These are phyloP conservation scores for Salix arbutifolia DNA, from an alignment of 345 rosid species.

Conservation along the genomic window DNA sequence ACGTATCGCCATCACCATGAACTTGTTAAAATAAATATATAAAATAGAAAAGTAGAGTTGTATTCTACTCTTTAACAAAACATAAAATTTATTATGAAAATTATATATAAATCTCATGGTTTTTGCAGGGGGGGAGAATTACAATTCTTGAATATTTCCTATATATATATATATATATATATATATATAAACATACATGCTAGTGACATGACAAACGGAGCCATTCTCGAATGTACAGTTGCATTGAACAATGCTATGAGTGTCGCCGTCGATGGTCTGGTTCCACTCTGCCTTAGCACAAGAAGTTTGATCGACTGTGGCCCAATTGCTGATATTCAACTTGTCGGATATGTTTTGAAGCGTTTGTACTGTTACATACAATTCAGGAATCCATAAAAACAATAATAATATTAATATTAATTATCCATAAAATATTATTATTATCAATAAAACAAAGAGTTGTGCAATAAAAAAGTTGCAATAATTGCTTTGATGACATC, in stretches of 20 bases:
- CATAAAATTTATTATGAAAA: too few relatives aligned
- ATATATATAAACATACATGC: slow-evolving; percentile 35
- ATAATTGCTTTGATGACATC: too few relatives aligned
- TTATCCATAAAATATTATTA: too few relatives aligned
- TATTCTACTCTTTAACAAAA: too few relatives aligned
- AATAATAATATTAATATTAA: too few relatives aligned
- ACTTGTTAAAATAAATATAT: too few relatives aligned
- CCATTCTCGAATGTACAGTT: slow-evolving; percentile 34
- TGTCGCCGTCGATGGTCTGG: not conserved
- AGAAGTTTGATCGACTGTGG: slow-evolving; percentile 25
- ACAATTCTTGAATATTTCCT: too few relatives aligned
- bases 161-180: not conserved
- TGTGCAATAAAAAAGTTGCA: too few relatives aligned
- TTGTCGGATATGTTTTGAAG: slow-evolving; percentile 42
- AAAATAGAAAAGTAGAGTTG: too few relatives aligned
- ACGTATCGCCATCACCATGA: too few relatives aligned
- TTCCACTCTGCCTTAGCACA: slow-evolving; percentile 46
- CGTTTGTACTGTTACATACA: slow-evolving; percentile 38
- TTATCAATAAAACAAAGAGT: too few relatives aligned
- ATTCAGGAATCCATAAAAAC: too few relatives aligned
- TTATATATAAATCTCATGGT: not conserved
- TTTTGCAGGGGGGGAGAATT: not conserved
- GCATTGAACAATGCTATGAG: slow-evolving; percentile 40
- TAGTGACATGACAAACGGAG: slow-evolving; percentile 58
- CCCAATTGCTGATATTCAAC: slow-evolving; percentile 30